phyloP scores from a whole-genome alignment of 2,329 filamentous ascomycete genomes.

The Byssothecium circinans region DNA sequence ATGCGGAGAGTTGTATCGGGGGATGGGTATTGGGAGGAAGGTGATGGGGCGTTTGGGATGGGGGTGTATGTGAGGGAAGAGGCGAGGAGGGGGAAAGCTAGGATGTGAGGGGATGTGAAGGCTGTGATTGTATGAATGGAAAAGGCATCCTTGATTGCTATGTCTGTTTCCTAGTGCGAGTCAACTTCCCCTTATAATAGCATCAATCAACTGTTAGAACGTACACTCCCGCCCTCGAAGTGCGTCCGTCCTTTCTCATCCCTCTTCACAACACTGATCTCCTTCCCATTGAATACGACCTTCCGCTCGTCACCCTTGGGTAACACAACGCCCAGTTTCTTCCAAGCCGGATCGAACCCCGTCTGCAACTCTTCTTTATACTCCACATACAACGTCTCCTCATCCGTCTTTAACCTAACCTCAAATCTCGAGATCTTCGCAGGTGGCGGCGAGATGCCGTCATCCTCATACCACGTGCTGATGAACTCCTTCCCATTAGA shows the following conservation, averaged over 20 bases:
- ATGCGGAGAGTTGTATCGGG: conserved; percentile 22
- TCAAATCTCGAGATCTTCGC: conserved; percentile 32
- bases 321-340: conserved; percentile 53
- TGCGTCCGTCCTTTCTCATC: conserved; percentile 1
- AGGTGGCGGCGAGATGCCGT: conserved; percentile 54
- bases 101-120: background rate
- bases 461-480: conserved; percentile 59
- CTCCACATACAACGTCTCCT: conserved; percentile 48
- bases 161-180: no score
- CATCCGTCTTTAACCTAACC: conserved; percentile 37
- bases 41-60: conserved; percentile 33
- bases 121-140: background rate
- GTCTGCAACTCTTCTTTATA: conserved; percentile 45
- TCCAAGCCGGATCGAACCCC: conserved; percentile 54
- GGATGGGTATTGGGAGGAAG: conserved; percentile 26
- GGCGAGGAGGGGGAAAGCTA: conserved; percentile 5
- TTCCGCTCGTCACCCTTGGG: conserved; percentile 53
- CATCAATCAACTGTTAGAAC: background rate
- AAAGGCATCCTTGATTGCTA: no score
- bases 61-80: conserved; percentile 23
- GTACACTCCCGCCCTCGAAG: background rate
- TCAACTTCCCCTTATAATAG: no score
- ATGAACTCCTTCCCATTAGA: conserved; percentile 42
- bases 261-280: background rate
- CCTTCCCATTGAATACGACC: conserved; percentile 28